Evolutionary conservation across 176 grass and related monocot species (phyloP).

Genomic region (Lolium rigidum): DNA sequence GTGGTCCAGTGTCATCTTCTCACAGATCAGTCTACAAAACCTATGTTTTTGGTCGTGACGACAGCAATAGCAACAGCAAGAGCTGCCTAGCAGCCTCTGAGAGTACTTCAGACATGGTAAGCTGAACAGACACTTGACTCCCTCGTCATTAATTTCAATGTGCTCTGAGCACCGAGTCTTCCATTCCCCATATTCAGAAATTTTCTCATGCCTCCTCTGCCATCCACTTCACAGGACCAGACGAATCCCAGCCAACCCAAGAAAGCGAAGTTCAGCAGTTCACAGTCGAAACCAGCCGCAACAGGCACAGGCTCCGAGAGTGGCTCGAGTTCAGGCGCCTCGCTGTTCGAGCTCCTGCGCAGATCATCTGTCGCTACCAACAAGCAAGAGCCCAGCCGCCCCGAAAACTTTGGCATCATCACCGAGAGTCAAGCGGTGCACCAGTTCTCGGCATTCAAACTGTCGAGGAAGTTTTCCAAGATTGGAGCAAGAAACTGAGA

Average conservation of each 20-base stretch:
- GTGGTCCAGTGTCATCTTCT: conserved; percentile 57
- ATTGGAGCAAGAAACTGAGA: conserved; percentile 57
- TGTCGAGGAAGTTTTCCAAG: conserved; percentile 66
- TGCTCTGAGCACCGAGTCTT: neutral
- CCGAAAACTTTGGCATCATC: conserved; percentile 41
- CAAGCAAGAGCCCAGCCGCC: conserved; percentile 49
- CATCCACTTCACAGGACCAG: conserved; percentile 47
- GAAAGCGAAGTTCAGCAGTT: conserved; percentile 66
- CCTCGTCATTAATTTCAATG: neutral
- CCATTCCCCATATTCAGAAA: neutral
- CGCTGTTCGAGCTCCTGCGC: conserved; percentile 70
- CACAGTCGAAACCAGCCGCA: conserved; percentile 60
- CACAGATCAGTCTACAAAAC: conserved; percentile 62
- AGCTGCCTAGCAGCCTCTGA: conserved; percentile 60
- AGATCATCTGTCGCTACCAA: conserved; percentile 58
- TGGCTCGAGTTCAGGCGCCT: conserved; percentile 49
- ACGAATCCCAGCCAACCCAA: conserved; percentile 50
- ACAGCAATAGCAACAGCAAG: conserved; percentile 76
- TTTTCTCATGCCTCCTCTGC: neutral
- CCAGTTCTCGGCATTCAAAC: conserved; percentile 80
- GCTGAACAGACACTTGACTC: neutral
- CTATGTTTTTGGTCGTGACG: conserved; percentile 89
- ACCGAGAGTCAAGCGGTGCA: conserved; percentile 66
- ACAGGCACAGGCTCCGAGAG: conserved; percentile 35
- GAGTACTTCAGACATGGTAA: conserved; percentile 57